Base-by-base conservation (phyloP, 495 filamentous ascomycete genomes). In the Emericellopsis terricola region DNA sequence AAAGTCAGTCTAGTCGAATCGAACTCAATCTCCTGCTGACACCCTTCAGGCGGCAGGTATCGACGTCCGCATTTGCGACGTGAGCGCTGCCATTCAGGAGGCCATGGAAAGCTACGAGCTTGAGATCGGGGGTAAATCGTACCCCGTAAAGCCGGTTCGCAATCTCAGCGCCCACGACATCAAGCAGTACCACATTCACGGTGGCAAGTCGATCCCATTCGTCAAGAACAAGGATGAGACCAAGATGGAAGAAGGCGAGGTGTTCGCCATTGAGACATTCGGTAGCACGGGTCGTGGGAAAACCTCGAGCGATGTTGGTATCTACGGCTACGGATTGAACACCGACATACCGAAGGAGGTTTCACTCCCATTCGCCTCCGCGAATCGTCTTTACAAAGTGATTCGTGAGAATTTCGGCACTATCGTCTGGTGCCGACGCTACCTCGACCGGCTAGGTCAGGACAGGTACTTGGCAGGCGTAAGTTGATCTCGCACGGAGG, bases 331-430 rank as follows among this genome's bases (percentile, higher is more conserved):
- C 46, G 78, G 77, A 29, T 65, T 73, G 44, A 53, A 60, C 36
- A 48, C 51, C 31, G 73, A 80, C 49, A 76, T 72, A 14, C 64
- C 69, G 18, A 78, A 74, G 47, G 72, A 75, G 16, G 65, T 70
- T 36, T 59, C 79, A n/a, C n/a, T n/a, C 30, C 70, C 73, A 19
- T 59, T 81, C 36, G 67, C 71, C 6, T 85, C 81, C 26, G 84
- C 84, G 28, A 86, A 84, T 61, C 73, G 72, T 32, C 55, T 93
- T 38, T 57, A 87, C 41, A 85, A 69, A 31, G 78, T 82, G n/a
- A 93, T 93, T 55, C 78, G 77, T 52, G 84, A 85, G 65, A 87
- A 91, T 53, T 93, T 93, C 46, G 78, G 81, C 27, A 93, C 82
- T 14, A 52, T 93, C 39, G 79, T 81, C 14, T 93, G 81, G 53